A percentile compares a stretch with the other conserved stretches of the same genome.
Conservation (phyloP, 1,139 yeast genomes). For the Taphrina betulina region DNA sequence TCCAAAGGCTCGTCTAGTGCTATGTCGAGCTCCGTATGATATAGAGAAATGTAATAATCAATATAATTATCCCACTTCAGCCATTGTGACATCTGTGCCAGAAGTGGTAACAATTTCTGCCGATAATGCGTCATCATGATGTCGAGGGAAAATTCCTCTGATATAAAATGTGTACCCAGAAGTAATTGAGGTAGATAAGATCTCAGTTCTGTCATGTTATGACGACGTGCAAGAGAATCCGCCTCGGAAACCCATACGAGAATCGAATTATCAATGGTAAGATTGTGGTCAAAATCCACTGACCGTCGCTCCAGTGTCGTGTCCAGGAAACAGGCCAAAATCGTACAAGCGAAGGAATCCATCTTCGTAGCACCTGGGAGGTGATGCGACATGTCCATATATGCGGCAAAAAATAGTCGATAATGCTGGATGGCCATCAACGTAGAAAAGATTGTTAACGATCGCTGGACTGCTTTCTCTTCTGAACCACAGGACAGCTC, state of each 20-base stretch:
- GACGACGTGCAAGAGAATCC: constrained; percentile 39
- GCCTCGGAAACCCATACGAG: constrained; percentile 36
- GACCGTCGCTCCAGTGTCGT: constrained; percentile 37
- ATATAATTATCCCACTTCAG: constrained; percentile 76
- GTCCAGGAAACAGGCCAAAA: constrained; percentile 12
- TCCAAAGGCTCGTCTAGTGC: constrained; percentile 5
- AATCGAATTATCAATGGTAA: background rate
- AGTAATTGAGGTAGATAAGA: constrained; percentile 63
- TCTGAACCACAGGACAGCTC: no score
- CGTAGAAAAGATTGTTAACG: no score
- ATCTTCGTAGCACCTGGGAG: background rate
- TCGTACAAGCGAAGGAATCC: background rate
- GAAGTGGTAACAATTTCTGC: constrained; percentile 51
- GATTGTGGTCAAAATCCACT: constrained; percentile 8
- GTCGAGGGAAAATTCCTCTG: constrained; percentile 72
- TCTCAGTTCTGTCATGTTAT: constrained; percentile 47
- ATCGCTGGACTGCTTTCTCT: no score
- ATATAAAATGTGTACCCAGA: constrained; percentile 66
- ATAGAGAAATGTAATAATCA: constrained; percentile 36
- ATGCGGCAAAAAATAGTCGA: background rate
- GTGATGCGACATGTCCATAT: background rate
- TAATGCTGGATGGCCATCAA: background rate
- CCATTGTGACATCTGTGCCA: constrained; percentile 64
- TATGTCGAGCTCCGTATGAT: background rate
- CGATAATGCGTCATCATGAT: constrained; percentile 49